These are phyloP conservation scores for Viridothelium virens DNA, from an alignment of 495 filamentous ascomycete genomes.

Conservation along the genomic window DNA sequence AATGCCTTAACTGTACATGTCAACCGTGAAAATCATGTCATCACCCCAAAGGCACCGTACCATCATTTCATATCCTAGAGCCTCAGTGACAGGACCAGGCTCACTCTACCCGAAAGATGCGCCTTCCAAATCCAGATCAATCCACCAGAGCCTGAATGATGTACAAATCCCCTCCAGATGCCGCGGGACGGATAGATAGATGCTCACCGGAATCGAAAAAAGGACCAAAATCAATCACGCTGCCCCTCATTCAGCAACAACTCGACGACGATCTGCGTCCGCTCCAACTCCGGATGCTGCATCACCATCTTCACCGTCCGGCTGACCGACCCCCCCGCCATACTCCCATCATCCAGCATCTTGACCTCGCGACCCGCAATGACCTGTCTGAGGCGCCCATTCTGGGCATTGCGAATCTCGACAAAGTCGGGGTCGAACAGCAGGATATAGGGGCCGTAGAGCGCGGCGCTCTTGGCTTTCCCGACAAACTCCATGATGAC, in stretches of 20 bases:
- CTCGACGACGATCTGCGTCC: conserved; percentile 81
- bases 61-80: neutral
- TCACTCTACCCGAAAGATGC: neutral
- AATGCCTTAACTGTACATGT: conserved; percentile 1
- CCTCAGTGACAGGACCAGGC: neutral
- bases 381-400: conserved; percentile 86
- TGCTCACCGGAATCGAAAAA: neutral
- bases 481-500: conserved; percentile 98
- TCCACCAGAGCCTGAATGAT: neutral
- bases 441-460: conserved; percentile 49
- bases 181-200: neutral
- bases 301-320: conserved; percentile 86
- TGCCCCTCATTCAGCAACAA: conserved; percentile 92
- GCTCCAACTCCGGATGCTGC: conserved; percentile 80
- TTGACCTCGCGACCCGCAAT: conserved; percentile 83
- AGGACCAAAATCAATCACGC: conserved; percentile 49
- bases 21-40: neutral
- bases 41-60: neutral
- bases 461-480: conserved; percentile 73
- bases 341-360: conserved; percentile 77
- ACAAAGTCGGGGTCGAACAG: conserved; percentile 81
- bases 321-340: conserved; percentile 29
- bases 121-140: neutral
- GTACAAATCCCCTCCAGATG: neutral
- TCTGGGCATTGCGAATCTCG: conserved; percentile 93